These are phyloP conservation scores for Starmera stellimalicola DNA, from an alignment of 1,139 yeast genomes.

Conservation along the genomic window DNA sequence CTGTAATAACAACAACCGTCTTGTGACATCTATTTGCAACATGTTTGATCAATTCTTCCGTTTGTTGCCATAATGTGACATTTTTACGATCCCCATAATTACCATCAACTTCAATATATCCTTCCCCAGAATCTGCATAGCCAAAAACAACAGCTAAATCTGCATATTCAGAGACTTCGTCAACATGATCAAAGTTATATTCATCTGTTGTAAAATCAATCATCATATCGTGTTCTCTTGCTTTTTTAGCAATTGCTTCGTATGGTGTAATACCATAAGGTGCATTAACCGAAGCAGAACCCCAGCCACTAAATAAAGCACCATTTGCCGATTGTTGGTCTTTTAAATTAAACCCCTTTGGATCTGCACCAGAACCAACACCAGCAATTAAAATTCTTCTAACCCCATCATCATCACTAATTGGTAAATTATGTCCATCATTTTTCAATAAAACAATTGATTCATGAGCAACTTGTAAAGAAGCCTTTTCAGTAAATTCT, in stretches of 20 bases:
- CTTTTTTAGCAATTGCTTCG: slow-evolving; percentile 38
- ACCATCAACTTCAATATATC: slow-evolving; percentile 45
- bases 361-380: slow-evolving; percentile 37
- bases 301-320: slow-evolving; percentile 40
- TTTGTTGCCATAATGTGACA: slow-evolving; percentile 50
- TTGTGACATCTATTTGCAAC: slow-evolving; percentile 41
- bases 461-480: slow-evolving; percentile 47
- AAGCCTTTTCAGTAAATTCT: slow-evolving; percentile 38
- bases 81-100: slow-evolving; percentile 55
- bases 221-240: slow-evolving; percentile 34
- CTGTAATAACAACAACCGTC: slow-evolving; percentile 46
- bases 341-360: slow-evolving; percentile 39
- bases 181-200: slow-evolving; percentile 35
- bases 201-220: slow-evolving; percentile 34
- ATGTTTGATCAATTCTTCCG: slow-evolving; percentile 41
- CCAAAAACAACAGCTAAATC: slow-evolving; percentile 47
- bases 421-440: slow-evolving; percentile 40
- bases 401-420: slow-evolving; percentile 33
- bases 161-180: slow-evolving; percentile 37
- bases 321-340: slow-evolving; percentile 42
- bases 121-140: slow-evolving; percentile 48
- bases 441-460: slow-evolving; percentile 48
- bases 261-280: slow-evolving; percentile 49
- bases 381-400: slow-evolving; percentile 38
- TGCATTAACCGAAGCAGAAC: slow-evolving; percentile 42